Evolutionary conservation across 768 basidiomycete genomes (phyloP).

Genomic region (Kwoniella sp.): DNA sequence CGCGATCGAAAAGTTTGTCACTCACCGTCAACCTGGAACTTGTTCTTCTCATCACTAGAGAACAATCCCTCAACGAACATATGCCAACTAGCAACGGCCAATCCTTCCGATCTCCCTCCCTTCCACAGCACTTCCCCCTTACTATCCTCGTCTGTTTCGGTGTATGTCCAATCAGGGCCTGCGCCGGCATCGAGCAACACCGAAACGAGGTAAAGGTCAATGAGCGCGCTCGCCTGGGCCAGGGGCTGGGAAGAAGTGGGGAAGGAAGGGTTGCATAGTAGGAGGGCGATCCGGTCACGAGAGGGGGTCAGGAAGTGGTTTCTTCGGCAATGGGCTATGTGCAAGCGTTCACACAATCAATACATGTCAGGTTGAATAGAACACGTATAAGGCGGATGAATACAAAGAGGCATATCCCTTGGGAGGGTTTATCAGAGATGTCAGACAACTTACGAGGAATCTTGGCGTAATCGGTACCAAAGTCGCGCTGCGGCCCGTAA

Average conservation of each 20-base stretch:
- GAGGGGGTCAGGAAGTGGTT: conserved; percentile 43
- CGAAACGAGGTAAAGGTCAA: conserved; percentile 85
- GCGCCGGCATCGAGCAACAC: conserved; percentile 95
- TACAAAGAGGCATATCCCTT: too few relatives aligned
- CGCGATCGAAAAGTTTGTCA: conserved; percentile 20
- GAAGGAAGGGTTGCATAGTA: conserved; percentile 51
- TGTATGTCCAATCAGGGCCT: conserved; percentile 77
- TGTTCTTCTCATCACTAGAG: conserved; percentile 66
- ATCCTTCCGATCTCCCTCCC: conserved; percentile 70
- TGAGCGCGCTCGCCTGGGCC: conserved; percentile 69
- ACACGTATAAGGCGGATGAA: not conserved
- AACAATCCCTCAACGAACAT: conserved; percentile 88
- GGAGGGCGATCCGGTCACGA: conserved; percentile 64
- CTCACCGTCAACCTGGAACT: conserved; percentile 78
- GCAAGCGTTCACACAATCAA: not conserved
- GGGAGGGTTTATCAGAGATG: too few relatives aligned
- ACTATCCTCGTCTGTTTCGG: conserved; percentile 59
- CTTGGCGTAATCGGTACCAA: conserved; percentile 66
- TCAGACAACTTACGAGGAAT: conserved; percentile 42
- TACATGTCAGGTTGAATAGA: conserved; percentile 4
- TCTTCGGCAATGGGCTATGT: conserved; percentile 34
- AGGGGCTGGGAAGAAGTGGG: conserved; percentile 29
- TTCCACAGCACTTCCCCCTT: conserved; percentile 43
- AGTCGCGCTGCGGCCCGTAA: conserved; percentile 68
- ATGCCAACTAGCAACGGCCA: conserved; percentile 84